Percentiles rank a stretch among this genome's conserved stretches.
phyloP scores from a whole-genome alignment of 495 filamentous ascomycete species.

The Aspergillus taichungensis region DNA sequence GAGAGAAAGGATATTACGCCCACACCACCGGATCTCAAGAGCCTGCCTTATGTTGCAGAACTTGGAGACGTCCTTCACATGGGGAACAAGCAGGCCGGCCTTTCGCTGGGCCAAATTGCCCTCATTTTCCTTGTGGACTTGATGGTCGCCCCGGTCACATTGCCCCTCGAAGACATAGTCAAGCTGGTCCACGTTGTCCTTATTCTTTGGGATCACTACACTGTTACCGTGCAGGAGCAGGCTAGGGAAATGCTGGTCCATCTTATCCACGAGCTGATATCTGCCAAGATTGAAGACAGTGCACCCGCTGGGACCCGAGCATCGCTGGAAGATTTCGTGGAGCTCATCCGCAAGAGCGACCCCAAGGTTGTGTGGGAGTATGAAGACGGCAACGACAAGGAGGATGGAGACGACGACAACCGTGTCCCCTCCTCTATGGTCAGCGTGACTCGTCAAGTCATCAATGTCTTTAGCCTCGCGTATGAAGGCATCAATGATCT shows the following conservation, averaged over 20 bases:
- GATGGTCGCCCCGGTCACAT: slow-evolving; percentile 82
- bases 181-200: slow-evolving; percentile 84
- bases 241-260: slow-evolving; percentile 97
- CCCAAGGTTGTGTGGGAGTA: slow-evolving; percentile 84
- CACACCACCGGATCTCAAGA: slow-evolving; percentile 62
- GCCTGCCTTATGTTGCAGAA: slow-evolving; percentile 83
- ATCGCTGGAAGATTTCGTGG: slow-evolving; percentile 79
- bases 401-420: slow-evolving; percentile 53
- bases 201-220: slow-evolving; percentile 95
- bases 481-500: slow-evolving; percentile 83
- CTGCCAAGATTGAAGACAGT: slow-evolving; percentile 77
- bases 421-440: slow-evolving; percentile 86
- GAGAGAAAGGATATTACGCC: slow-evolving; percentile 67
- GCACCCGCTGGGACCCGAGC: slow-evolving; percentile 55
- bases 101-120: slow-evolving; percentile 86
- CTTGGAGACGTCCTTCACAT: slow-evolving; percentile 69
- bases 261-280: slow-evolving; percentile 91
- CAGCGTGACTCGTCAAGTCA: slow-evolving; percentile 65
- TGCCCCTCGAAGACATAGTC: slow-evolving; percentile 67
- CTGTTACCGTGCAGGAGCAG: slow-evolving; percentile 89
- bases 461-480: slow-evolving; percentile 74
- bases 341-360: slow-evolving; percentile 81
- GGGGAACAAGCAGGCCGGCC: slow-evolving; percentile 81
- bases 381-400: slow-evolving; percentile 78
- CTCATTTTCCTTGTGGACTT: slow-evolving; percentile 92